Evolutionary conservation across 2,329 filamentous ascomycete species (phyloP).

Genomic region (Helotiales sp.): DNA sequence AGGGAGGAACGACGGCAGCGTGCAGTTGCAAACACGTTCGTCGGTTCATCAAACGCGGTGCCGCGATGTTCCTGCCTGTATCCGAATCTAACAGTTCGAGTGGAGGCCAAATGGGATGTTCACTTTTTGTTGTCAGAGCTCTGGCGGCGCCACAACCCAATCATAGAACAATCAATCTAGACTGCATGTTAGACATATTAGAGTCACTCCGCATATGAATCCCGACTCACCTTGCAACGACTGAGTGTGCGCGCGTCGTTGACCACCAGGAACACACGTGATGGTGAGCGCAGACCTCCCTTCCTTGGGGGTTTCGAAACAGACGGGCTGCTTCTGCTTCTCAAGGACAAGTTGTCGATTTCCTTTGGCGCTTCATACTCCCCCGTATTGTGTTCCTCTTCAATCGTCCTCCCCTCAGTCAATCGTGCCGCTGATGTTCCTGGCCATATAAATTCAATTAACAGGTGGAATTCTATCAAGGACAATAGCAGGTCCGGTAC

Average conservation of each 20-base stretch:
- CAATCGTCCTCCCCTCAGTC: not conserved
- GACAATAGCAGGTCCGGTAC: not conserved
- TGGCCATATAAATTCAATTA: not conserved
- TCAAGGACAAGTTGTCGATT: not conserved
- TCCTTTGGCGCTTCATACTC: not conserved
- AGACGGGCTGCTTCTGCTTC: not conserved
- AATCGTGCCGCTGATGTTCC: not conserved
- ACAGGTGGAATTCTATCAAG: not conserved
- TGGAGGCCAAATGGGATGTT: not conserved
- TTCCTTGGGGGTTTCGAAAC: conserved; percentile 11
- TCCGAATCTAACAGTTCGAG: not conserved
- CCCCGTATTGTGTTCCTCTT: not conserved
- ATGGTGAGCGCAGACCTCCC: conserved; percentile 11
- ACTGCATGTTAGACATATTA: not conserved
- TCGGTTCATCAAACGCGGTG: not conserved
- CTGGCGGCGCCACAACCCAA: not conserved
- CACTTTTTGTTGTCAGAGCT: not conserved
- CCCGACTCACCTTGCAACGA: not conserved
- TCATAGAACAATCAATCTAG: not conserved
- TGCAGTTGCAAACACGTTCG: conserved; percentile 11
- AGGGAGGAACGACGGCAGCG: not conserved
- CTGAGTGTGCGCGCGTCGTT: not conserved
- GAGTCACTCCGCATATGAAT: not conserved
- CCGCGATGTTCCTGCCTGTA: not conserved
- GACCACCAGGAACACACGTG: not conserved